phyloP scores from a whole-genome alignment of 148 eudicot genomes.

The Vaccinium vitisidaea region DNA sequence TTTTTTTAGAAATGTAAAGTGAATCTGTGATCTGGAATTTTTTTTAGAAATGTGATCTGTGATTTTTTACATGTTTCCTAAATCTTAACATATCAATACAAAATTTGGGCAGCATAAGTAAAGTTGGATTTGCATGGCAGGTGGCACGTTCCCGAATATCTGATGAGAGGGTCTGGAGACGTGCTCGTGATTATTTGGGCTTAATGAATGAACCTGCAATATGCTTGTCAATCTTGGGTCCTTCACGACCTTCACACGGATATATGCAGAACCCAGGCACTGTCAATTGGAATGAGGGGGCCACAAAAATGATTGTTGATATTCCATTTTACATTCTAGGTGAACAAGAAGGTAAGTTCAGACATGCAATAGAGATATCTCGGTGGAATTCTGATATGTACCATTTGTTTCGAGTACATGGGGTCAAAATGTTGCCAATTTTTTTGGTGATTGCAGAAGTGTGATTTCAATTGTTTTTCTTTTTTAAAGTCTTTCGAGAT shows the following conservation, averaged over 20 bases:
- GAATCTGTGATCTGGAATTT: too few species aligned
- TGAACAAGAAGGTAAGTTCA: conserved; percentile 63
- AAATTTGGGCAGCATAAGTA: not conserved
- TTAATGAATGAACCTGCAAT: conserved; percentile 93
- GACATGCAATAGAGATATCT: not conserved
- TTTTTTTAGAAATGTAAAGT: too few species aligned
- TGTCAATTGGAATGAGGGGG: conserved; percentile 78
- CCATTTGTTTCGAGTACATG: too few species aligned
- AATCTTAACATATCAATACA: not conserved
- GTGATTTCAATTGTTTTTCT: not conserved
- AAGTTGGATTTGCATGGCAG: conserved; percentile 38
- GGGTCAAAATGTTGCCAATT: not conserved
- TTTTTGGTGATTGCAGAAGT: not conserved
- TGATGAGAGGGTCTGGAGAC: conserved; percentile 81
- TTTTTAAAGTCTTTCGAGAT: not conserved
- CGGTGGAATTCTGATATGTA: not conserved
- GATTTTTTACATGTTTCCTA: not conserved
- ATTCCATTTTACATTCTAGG: conserved; percentile 83
- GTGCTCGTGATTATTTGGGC: conserved; percentile 90
- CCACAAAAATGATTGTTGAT: conserved; percentile 71
- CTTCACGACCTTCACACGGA: conserved; percentile 55
- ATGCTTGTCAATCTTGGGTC: conserved; percentile 81
- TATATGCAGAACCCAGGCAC: conserved; percentile 61
- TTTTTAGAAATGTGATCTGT: too few species aligned
- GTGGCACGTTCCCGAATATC: conserved; percentile 88